Evolutionary conservation across 2,329 filamentous ascomycete genomes (phyloP).

Genomic region (Tricladium varicosporioides): DNA sequence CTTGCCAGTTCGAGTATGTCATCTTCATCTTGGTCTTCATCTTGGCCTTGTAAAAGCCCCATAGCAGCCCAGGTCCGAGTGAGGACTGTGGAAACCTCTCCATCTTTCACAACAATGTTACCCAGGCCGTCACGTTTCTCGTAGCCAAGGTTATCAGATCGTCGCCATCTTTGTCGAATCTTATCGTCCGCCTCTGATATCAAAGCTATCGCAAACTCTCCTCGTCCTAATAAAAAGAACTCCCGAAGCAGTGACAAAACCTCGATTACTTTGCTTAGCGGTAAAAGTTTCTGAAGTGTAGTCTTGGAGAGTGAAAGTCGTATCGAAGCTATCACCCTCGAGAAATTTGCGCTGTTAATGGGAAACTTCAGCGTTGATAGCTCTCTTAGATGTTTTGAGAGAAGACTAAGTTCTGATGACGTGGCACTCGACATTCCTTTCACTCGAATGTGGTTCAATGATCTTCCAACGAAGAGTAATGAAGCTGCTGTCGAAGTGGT

Average conservation of each 20-base stretch:
- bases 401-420: slow-evolving; percentile 54
- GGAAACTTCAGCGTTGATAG: slow-evolving; percentile 70
- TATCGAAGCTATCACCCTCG: slow-evolving; percentile 71
- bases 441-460: slow-evolving; percentile 76
- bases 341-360: slow-evolving; percentile 68
- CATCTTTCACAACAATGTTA: slow-evolving; percentile 75
- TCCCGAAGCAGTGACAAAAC: slow-evolving; percentile 75
- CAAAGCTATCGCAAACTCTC: slow-evolving; percentile 87
- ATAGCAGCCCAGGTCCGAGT: slow-evolving; percentile 76
- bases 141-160: slow-evolving; percentile 56
- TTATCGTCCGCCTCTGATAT: slow-evolving; percentile 82
- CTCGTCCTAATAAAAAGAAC: slow-evolving; percentile 82
- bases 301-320: slow-evolving; percentile 80
- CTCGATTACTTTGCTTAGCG: slow-evolving; percentile 72
- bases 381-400: slow-evolving; percentile 66
- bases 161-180: slow-evolving; percentile 69
- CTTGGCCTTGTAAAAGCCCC: slow-evolving; percentile 67
- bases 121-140: slow-evolving; percentile 58
- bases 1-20: slow-evolving; percentile 81
- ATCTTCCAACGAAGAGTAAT: slow-evolving; percentile 87
- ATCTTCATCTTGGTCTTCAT: slow-evolving; percentile 68
- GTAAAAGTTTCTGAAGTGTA: slow-evolving; percentile 77
- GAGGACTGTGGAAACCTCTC: slow-evolving; percentile 77
- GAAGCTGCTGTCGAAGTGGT: slow-evolving; percentile 71
- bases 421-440: slow-evolving; percentile 42